Evolutionary conservation across 2,329 filamentous ascomycete genomes (phyloP).

Genomic region (Fusarium mundagurra): DNA sequence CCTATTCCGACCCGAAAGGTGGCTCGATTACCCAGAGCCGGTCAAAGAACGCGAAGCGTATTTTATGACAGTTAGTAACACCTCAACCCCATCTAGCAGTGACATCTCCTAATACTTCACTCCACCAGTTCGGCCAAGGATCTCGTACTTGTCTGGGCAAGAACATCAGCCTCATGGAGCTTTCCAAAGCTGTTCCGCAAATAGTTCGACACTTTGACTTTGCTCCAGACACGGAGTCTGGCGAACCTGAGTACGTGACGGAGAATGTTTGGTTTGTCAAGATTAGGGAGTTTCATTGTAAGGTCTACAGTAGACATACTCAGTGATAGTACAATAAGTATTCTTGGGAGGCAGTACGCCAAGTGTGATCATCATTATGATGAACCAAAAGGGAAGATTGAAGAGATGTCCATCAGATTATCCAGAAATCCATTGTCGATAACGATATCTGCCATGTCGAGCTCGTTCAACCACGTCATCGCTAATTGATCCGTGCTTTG

Average conservation of each 20-base stretch:
- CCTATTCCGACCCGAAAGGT: neutral
- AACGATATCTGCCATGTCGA: neutral
- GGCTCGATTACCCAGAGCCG: neutral
- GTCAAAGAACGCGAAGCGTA: neutral
- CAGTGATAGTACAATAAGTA: neutral
- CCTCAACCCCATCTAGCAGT: rapidly evolving
- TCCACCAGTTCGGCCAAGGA: neutral
- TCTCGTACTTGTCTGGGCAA: neutral
- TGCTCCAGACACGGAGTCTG: neutral
- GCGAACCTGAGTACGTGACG: neutral
- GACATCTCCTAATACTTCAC: neutral
- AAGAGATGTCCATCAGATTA: neutral
- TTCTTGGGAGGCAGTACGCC: neutral
- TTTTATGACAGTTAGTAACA: neutral
- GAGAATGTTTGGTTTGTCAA: neutral
- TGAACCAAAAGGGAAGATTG: neutral
- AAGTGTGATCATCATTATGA: neutral
- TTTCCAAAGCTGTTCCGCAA: neutral
- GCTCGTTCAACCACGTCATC: neutral
- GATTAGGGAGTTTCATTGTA: neutral
- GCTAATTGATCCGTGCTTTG: neutral
- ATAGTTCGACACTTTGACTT: neutral
- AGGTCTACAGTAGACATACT: neutral
- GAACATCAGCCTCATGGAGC: neutral
- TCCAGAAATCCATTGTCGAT: neutral